Evolutionary conservation across 176 grass and related monocot genomes (phyloP).

Genomic region (Eremochloa ophiuroides): DNA sequence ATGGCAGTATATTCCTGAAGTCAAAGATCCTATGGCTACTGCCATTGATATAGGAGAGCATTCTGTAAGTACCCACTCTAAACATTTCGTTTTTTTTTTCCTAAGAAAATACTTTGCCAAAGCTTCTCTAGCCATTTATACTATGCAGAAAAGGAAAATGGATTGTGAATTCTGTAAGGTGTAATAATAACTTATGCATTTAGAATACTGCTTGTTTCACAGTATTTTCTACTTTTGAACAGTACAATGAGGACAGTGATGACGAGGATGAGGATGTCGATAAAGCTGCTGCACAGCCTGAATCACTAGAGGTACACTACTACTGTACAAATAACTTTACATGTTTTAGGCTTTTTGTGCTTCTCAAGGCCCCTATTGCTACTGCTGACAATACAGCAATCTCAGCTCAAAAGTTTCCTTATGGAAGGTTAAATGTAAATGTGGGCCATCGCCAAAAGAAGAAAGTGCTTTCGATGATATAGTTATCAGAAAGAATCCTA

Average conservation of each 20-base stretch:
- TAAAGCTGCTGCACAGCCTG: slow-evolving; percentile 34
- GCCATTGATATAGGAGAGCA: slow-evolving; percentile 96
- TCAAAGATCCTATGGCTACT: slow-evolving; percentile 72
- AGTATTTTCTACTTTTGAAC: slow-evolving; percentile 32
- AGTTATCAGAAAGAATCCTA: neutral
- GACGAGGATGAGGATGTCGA: slow-evolving; percentile 51
- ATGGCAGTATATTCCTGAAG: slow-evolving; percentile 64
- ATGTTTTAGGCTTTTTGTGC: slow-evolving; percentile 8
- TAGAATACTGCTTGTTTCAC: slow-evolving; percentile 9
- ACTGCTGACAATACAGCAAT: neutral
- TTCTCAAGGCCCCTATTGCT: neutral
- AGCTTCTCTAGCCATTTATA: neutral
- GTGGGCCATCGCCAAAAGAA: neutral
- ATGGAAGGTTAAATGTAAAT: slow-evolving; percentile 9
- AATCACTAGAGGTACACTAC: slow-evolving; percentile 29
- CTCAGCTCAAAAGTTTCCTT: slow-evolving; percentile 2
- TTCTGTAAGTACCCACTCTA: slow-evolving; percentile 58
- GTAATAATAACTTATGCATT: slow-evolving; percentile 5
- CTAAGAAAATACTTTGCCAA: neutral
- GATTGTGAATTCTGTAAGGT: neutral
- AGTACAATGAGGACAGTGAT: slow-evolving; percentile 80
- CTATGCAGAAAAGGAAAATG: slow-evolving; percentile 16
- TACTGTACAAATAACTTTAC: slow-evolving; percentile 3
- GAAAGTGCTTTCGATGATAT: slow-evolving; percentile 7
- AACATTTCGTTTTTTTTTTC: slow-evolving; percentile 7